phyloP scores from a whole-genome alignment of 140 eudicot species.

The Senecio squalidus region DNA sequence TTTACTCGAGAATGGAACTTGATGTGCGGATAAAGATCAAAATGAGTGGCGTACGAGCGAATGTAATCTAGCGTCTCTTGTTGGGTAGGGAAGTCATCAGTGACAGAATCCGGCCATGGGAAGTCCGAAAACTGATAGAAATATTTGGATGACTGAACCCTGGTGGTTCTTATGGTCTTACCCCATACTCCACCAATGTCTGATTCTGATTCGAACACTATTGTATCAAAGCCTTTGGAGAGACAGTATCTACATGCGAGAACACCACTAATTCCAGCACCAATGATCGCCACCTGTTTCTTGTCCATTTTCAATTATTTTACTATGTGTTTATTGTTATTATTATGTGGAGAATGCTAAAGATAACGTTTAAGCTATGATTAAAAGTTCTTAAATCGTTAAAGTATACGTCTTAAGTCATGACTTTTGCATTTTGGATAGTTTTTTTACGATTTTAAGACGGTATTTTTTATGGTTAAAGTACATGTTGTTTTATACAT shows the following conservation, averaged over 20 bases:
- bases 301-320: constrained; percentile 9
- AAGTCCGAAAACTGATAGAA: constrained; percentile 43
- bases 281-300: constrained; percentile 38
- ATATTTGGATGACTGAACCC: constrained; percentile 34
- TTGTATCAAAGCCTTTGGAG: constrained; percentile 37
- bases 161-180: constrained; percentile 40
- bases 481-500: too few species aligned
- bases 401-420: too few species aligned
- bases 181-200: constrained; percentile 53
- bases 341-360: too few species aligned
- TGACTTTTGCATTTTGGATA: too few species aligned
- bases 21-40: constrained; percentile 27
- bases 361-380: too few species aligned
- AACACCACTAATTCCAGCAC: constrained; percentile 46
- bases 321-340: too few species aligned
- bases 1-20: constrained; percentile 21
- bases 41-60: constrained; percentile 45
- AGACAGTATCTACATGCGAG: constrained; percentile 21
- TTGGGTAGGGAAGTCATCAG: constrained; percentile 27
- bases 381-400: too few species aligned
- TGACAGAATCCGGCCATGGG: constrained; percentile 54
- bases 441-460: too few species aligned
- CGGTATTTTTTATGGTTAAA: too few species aligned
- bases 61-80: constrained; percentile 33
- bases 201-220: constrained; percentile 43